A percentile compares a stretch with the other conserved stretches of the same genome.
These are phyloP conservation scores for Fusarium chlamydosporum DNA, from an alignment of 2,329 filamentous ascomycete genomes.

Conservation along the genomic window DNA sequence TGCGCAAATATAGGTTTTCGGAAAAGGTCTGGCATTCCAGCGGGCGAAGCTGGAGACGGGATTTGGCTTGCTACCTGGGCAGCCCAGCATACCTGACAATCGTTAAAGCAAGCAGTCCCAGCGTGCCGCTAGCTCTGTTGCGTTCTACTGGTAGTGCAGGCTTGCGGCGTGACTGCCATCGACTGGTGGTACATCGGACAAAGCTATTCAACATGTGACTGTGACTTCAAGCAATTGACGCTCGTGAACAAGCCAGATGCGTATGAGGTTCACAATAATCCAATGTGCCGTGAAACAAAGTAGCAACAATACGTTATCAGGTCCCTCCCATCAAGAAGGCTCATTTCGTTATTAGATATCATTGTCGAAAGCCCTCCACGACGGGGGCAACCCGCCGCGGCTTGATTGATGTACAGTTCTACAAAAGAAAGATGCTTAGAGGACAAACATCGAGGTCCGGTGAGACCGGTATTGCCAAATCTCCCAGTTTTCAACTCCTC, in stretches of 20 bases:
- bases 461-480: conserved; percentile 43
- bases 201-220: background rate
- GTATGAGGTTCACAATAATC: background rate
- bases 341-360: conserved; percentile 24
- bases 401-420: conserved; percentile 54
- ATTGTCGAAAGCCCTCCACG: conserved; percentile 40
- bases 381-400: conserved; percentile 33
- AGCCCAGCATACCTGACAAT: background rate
- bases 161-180: background rate
- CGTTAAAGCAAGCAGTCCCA: background rate
- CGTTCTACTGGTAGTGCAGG: too few species aligned
- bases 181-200: background rate
- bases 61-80: too few species aligned
- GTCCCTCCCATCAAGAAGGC: conserved; percentile 2
- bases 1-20: background rate
- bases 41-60: background rate
- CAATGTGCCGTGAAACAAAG: background rate
- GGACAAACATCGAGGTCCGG: conserved; percentile 47
- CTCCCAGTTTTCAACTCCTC: conserved; percentile 44
- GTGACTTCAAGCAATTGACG: background rate
- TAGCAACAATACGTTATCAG: background rate
- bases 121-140: background rate
- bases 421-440: conserved; percentile 53
- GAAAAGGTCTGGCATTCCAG: background rate
- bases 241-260: background rate